Evolutionary conservation across 768 basidiomycete species (phyloP).

Genomic region (Tricholoma furcatifolium): DNA sequence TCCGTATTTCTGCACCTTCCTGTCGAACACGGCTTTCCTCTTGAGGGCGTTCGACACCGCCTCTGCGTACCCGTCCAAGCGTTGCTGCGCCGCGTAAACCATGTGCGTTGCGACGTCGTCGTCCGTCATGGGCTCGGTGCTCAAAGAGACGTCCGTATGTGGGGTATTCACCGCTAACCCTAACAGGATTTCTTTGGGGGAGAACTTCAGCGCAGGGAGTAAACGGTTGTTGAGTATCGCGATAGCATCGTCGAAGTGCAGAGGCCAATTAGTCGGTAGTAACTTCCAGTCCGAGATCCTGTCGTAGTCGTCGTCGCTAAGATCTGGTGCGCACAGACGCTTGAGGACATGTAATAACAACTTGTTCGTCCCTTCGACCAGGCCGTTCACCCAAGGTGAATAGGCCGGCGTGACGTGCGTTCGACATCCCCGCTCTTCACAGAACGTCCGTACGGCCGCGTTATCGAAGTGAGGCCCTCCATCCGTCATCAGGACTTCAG

Average conservation of each 20-base stretch:
- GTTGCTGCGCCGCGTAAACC: too few species aligned
- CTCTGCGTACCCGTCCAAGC: conserved; percentile 26
- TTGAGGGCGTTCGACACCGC: conserved; percentile 20
- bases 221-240: conserved; percentile 18
- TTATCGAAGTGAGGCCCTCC: too few species aligned
- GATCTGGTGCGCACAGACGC: conserved; percentile 29
- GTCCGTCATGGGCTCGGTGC: neutral
- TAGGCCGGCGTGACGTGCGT: too few species aligned
- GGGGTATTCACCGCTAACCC: conserved; percentile 28
- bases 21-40: conserved; percentile 28
- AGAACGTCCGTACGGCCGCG: too few species aligned
- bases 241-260: conserved; percentile 28
- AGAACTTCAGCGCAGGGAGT: conserved; percentile 27
- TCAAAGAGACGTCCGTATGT: conserved; percentile 7
- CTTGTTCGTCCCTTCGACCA: too few species aligned
- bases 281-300: conserved; percentile 13
- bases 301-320: conserved; percentile 18
- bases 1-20: conserved; percentile 11
- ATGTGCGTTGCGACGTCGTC: conserved; percentile 23
- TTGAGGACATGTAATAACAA: conserved; percentile 35
- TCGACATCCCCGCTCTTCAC: too few species aligned
- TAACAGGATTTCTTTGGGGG: conserved; percentile 32
- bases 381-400: too few species aligned
- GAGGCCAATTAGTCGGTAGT: conserved; percentile 29
- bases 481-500: too few species aligned